These are phyloP conservation scores for Beauveria australis DNA, from an alignment of 2,329 filamentous ascomycete species.

Conservation along the genomic window DNA sequence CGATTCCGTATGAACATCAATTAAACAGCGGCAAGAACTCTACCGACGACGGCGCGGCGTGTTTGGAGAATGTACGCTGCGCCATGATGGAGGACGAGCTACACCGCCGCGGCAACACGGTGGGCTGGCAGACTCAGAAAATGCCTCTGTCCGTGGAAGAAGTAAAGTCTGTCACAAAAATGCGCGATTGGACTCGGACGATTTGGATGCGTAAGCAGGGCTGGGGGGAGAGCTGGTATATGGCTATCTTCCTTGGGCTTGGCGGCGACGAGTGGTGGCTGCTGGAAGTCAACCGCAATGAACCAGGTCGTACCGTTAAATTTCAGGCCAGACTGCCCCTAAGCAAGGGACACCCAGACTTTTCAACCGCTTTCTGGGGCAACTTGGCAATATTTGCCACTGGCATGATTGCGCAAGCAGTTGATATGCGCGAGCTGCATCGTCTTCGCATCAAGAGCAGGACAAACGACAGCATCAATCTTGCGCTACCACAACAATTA, in stretches of 20 bases:
- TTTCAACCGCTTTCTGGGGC: constrained; percentile 43
- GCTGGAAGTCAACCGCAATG: constrained; percentile 45
- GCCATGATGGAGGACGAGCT: constrained; percentile 54
- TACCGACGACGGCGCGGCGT: constrained; percentile 46
- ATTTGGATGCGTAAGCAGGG: constrained; percentile 62
- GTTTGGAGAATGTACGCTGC: constrained; percentile 55
- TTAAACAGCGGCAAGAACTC: constrained; percentile 55
- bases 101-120: constrained; percentile 48
- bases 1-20: constrained; percentile 51
- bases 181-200: constrained; percentile 53
- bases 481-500: constrained; percentile 33
- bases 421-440: constrained; percentile 41
- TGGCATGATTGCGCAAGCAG: constrained; percentile 42
- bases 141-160: constrained; percentile 44
- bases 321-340: constrained; percentile 35
- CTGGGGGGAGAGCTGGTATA: constrained; percentile 67
- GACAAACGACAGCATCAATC: constrained; percentile 25
- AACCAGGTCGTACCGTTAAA: constrained; percentile 18
- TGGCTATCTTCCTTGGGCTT: constrained; percentile 62
- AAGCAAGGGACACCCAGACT: constrained; percentile 33
- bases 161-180: constrained; percentile 52
- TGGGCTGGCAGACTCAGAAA: constrained; percentile 54
- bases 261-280: constrained; percentile 75
- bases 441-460: constrained; percentile 34
- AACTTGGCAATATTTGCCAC: constrained; percentile 42